A percentile compares a stretch with the other conserved stretches of the same genome.
Evolutionary conservation across 345 rosid genomes (phyloP).

Genomic region (Aquilaria yunnanensis): DNA sequence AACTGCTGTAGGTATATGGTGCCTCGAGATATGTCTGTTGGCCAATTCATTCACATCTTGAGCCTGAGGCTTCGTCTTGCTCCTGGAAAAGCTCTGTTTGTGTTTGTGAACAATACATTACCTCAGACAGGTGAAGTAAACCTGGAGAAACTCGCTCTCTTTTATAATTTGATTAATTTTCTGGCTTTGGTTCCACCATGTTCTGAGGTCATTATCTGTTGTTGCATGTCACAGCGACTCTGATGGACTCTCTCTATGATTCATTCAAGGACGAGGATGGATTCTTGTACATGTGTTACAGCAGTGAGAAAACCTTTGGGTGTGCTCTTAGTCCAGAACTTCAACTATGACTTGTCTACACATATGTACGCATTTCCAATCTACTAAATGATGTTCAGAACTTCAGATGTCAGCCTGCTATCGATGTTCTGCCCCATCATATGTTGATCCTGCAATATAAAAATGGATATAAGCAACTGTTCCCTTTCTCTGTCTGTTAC

Average conservation of each 20-base stretch:
- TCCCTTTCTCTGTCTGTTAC: too few relatives aligned
- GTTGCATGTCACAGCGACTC: slow-evolving; percentile 36
- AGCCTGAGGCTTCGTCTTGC: slow-evolving; percentile 55
- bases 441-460: too few relatives aligned
- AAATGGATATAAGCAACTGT: too few relatives aligned
- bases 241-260: slow-evolving; percentile 62
- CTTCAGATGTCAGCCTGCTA: slow-evolving; percentile 7
- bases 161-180: neutral
- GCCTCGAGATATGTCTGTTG: slow-evolving; percentile 87
- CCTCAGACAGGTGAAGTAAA: slow-evolving; percentile 62
- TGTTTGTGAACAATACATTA: slow-evolving; percentile 70
- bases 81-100: slow-evolving; percentile 73
- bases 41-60: slow-evolving; percentile 74
- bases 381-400: neutral
- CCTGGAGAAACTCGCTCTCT: too few relatives aligned
- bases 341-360: slow-evolving; percentile 11
- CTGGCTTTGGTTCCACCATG: neutral
- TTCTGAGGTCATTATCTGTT: neutral
- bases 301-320: slow-evolving; percentile 75
- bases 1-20: slow-evolving; percentile 51
- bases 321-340: slow-evolving; percentile 5
- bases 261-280: slow-evolving; percentile 84
- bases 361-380: neutral
- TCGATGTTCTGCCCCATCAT: neutral
- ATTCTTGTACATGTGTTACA: slow-evolving; percentile 74